phyloP scores from a whole-genome alignment of 202 grass and related monocot species.

The Eragrostis tef region DNA sequence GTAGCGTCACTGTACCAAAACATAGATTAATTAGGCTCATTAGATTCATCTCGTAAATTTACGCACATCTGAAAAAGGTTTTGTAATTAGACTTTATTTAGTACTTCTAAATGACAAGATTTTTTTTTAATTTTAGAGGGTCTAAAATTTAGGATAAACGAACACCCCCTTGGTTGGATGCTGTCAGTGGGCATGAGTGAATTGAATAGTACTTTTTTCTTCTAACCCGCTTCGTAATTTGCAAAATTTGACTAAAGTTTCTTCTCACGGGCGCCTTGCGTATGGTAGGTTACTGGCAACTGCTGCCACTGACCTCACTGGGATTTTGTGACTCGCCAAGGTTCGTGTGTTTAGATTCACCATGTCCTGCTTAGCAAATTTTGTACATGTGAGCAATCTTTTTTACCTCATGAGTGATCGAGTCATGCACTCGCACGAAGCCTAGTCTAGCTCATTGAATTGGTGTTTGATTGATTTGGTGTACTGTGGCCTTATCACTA shows the following conservation, averaged over 20 bases:
- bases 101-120: no score
- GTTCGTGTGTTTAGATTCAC: conserved; percentile 31
- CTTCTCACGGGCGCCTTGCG: background rate
- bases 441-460: conserved; percentile 23
- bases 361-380: background rate
- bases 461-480: conserved; percentile 17
- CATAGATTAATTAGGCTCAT: no score
- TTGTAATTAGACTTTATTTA: no score
- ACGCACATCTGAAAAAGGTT: no score
- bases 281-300: background rate
- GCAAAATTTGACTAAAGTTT: conserved; percentile 37
- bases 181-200: no score
- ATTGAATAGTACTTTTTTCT: conserved; percentile 52
- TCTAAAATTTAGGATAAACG: no score
- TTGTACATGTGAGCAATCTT: conserved; percentile 3
- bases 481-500: background rate
- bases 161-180: no score
- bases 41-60: no score
- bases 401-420: background rate
- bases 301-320: conserved; percentile 30
- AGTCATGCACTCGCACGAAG: background rate
- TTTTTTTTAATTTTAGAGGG: no score
- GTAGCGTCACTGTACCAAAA: no score
- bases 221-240: background rate
- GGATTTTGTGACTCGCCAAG: conserved; percentile 27